Percentiles rank a stretch among this genome's conserved stretches.
Conservation (phyloP, 345 rosid species). For the Eucalyptus tenuipes region DNA sequence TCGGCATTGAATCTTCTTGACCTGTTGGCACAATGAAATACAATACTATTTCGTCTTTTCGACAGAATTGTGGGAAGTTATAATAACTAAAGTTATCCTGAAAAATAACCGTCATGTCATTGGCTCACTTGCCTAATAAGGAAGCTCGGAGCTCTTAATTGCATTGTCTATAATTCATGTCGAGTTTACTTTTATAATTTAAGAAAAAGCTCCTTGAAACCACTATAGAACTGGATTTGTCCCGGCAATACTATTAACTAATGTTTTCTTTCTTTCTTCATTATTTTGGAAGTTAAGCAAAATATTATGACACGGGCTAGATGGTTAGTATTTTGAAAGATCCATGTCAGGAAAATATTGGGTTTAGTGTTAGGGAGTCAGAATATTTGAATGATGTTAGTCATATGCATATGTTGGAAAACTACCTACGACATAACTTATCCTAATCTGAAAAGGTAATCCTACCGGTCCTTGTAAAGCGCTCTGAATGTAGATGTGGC, state of each 20-base stretch:
- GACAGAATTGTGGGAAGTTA: neutral
- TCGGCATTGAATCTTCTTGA: neutral
- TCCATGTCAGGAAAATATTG: neutral
- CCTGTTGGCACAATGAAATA: neutral
- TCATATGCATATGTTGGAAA: neutral
- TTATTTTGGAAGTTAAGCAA: neutral
- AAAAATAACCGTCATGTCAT: neutral
- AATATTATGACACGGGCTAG: neutral
- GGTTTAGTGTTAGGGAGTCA: neutral
- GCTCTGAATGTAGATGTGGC: neutral
- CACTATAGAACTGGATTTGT: neutral
- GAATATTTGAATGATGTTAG: neutral
- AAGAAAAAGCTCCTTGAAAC: neutral
- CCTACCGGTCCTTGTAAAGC: neutral
- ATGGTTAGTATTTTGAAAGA: neutral
- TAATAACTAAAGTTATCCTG: neutral
- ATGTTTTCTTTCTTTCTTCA: neutral
- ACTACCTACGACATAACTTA: neutral
- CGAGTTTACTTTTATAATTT: neutral
- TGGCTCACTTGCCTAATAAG: neutral
- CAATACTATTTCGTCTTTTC: neutral
- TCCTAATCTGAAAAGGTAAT: neutral
- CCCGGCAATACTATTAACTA: neutral
- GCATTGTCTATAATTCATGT: neutral
- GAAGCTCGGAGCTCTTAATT: neutral